Evolutionary conservation across 228 moss, liverwort and hornwort genomes (phyloP).

Genomic region (Sphagnum fallax): DNA sequence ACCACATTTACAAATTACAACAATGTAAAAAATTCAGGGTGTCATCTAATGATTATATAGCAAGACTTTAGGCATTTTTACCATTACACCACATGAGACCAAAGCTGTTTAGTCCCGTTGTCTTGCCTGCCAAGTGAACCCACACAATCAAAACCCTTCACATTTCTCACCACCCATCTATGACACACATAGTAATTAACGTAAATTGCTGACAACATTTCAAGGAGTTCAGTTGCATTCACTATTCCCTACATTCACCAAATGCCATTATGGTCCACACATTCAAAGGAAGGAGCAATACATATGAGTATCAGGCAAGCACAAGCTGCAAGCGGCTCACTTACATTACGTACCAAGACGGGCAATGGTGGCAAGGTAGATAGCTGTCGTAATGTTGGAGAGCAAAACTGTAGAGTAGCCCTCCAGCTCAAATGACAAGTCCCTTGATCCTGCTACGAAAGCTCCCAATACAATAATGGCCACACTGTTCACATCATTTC

Average conservation of each 20-base stretch:
- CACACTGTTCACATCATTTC: constrained; percentile 45
- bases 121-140: constrained; percentile 48
- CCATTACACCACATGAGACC: constrained; percentile 99
- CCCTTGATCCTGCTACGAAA: constrained; percentile 81
- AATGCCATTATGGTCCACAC: not conserved
- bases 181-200: too few species aligned
- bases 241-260: not conserved
- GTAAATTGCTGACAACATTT: too few species aligned
- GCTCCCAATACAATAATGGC: constrained; percentile 88
- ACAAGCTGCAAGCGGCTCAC: constrained; percentile 33
- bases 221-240: too few species aligned
- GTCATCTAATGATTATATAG: too few species aligned
- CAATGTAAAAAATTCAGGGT: too few species aligned
- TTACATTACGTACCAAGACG: constrained; percentile 84
- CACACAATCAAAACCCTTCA: too few species aligned
- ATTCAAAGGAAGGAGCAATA: too few species aligned
- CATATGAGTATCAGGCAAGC: too few species aligned
- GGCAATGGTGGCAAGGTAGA: constrained; percentile 92
- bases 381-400: constrained; percentile 89
- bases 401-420: constrained; percentile 78
- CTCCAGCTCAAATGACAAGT: constrained; percentile 70
- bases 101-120: constrained; percentile 93
- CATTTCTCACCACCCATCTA: too few species aligned
- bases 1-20: too few species aligned
- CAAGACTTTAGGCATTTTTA: constrained; percentile 9